Evolutionary conservation across 176 grass and related monocot species (phyloP), one percentile per base, ranked within the genome.

Genomic region (Miscanthus lutarioriparius): DNA sequence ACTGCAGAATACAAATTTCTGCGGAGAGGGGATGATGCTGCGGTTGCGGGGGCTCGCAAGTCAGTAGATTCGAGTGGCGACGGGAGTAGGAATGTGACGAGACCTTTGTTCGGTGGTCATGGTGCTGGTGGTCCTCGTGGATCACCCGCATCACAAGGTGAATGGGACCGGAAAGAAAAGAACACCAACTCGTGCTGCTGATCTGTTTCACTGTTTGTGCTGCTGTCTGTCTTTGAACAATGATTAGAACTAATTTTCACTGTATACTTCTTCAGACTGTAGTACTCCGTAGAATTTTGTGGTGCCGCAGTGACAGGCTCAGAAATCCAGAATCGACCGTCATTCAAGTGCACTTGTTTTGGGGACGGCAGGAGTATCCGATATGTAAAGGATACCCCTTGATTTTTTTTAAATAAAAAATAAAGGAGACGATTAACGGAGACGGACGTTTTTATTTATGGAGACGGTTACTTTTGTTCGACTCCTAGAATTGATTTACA

Each of bases 21-120:
- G 77, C n/a, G n/a, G n/a, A n/a, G n/a, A n/a, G n/a, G 36, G 32
- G 76, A 80, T 22, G 76, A 85, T 74, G 43, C 44, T 65, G 8
- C 54, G 54, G 54, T n/a, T 30, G 28, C 28, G 11, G 1, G 11
- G 22, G 22, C 78, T 80, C 19, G 62, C 16, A 4, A 33, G 10
- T 35, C 63, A 36, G 7, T 48, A 1, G 27, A 63, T 85, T 17
- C 23, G 40, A 27, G 39, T 16, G 69, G 36, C 5, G 79, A 70
- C 51, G 75, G 43, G 41, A 53, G 41, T 73, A 33, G 64, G 72
- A 71, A 53, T 76, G 88, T 72, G 78, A 70, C 32, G 33, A 25
- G 39, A 85, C 70, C 38, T 80, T 80, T 16, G 38, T 39, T 62
- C 13, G 22, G 48, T 78, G 86, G 17, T 35, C 63, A 4, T 25